A percentile compares a stretch with the other conserved stretches of the same genome.
phyloP scores from a whole-genome alignment of 306 rosid genomes.

The apple (Malus domestica) region DNA sequence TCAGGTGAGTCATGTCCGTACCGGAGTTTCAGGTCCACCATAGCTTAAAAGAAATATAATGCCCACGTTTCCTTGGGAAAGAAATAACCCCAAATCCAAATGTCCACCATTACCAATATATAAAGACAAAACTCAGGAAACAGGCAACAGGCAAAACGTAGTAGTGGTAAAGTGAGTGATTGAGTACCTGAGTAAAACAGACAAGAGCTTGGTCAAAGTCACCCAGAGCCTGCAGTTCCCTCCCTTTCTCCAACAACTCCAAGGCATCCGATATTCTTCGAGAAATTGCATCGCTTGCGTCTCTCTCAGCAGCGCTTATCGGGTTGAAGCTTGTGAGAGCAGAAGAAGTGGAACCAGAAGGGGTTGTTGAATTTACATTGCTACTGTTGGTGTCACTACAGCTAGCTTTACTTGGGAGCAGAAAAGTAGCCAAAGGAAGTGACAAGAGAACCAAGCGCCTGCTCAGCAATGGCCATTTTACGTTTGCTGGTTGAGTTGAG shows the following conservation, averaged over 20 bases:
- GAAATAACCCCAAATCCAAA: background rate
- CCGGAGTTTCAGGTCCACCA: no score
- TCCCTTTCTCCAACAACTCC: conserved; percentile 67
- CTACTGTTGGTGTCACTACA: background rate
- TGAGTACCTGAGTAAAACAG: conserved; percentile 50
- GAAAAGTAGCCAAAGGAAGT: conserved; percentile 37
- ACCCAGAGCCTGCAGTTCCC: conserved; percentile 60
- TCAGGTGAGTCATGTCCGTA: no score
- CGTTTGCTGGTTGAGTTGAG: background rate
- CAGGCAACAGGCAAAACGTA: no score
- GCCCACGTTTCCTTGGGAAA: background rate
- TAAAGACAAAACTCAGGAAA: no score
- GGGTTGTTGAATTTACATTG: background rate
- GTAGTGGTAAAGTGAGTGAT: background rate
- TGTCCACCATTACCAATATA: no score
- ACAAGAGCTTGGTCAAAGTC: conserved; percentile 59
- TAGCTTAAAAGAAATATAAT: no score
- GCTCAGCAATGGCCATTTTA: conserved; percentile 15
- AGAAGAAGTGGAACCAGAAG: background rate
- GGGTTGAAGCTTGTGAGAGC: conserved; percentile 44
- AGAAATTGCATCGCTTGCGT: conserved; percentile 43
- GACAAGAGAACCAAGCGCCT: conserved; percentile 56
- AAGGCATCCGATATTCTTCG: conserved; percentile 51
- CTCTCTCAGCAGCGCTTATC: conserved; percentile 38
- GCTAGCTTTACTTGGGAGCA: conserved; percentile 24